Evolutionary conservation across 2,329 filamentous ascomycete genomes (phyloP).

Genomic region (Alternaria consortialis): DNA sequence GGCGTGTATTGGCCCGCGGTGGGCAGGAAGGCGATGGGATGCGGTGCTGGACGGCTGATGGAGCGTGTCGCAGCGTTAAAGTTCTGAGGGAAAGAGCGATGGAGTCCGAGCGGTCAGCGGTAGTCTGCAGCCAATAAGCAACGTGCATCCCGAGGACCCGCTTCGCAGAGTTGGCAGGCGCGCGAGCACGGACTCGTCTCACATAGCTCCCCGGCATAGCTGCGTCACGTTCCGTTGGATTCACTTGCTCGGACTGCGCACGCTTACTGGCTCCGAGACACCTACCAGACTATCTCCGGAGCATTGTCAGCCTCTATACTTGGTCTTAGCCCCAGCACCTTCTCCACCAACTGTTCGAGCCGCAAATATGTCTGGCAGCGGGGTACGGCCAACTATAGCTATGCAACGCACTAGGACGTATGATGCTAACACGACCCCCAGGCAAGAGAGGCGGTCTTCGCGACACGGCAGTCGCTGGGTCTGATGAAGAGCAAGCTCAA

Average conservation of each 20-base stretch:
- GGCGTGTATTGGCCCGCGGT: slow-evolving; percentile 43
- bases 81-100: slow-evolving; percentile 25
- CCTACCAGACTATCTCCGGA: slow-evolving; percentile 2
- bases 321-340: slow-evolving; percentile 1
- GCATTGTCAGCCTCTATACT: slow-evolving; percentile 11
- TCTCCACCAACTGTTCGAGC: slow-evolving; percentile 15
- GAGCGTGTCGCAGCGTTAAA: slow-evolving; percentile 29
- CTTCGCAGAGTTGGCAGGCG: slow-evolving; percentile 27
- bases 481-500: slow-evolving; percentile 99
- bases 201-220: slow-evolving; percentile 24
- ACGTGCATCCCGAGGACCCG: slow-evolving; percentile 8
- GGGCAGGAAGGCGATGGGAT: slow-evolving; percentile 35
- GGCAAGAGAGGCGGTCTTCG: slow-evolving; percentile 96
- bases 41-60: slow-evolving; percentile 38
- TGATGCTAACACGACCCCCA: slow-evolving; percentile 54
- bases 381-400: slow-evolving; percentile 51
- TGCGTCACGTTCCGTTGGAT: slow-evolving; percentile 29
- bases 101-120: slow-evolving; percentile 23
- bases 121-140: slow-evolving; percentile 20
- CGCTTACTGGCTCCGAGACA: slow-evolving; percentile 14
- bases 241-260: slow-evolving; percentile 13
- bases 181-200: slow-evolving; percentile 25
- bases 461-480: slow-evolving; percentile 94
- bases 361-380: slow-evolving; percentile 63
- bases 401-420: slow-evolving; percentile 28